A percentile compares a stretch with the other conserved stretches of the same genome.
phyloP scores from a whole-genome alignment of 805 yeast species.

The Wickerhamia fluorescens region DNA sequence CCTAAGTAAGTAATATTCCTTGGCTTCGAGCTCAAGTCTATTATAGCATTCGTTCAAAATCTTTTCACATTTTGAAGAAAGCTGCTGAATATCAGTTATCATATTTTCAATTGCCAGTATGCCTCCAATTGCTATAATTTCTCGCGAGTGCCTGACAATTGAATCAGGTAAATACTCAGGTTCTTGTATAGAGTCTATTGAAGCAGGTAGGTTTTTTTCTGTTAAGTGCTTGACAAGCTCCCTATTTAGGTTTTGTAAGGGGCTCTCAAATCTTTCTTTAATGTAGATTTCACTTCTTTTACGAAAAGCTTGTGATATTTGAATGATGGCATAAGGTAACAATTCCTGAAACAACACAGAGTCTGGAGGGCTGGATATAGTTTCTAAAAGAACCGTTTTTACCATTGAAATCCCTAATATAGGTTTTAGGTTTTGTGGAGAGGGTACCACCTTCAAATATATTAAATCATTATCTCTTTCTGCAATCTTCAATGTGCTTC shows the following conservation, averaged over 20 bases:
- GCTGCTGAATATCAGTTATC: slow-evolving; percentile 37
- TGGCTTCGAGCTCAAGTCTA: slow-evolving; percentile 41
- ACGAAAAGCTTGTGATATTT: slow-evolving; percentile 58
- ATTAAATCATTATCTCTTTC: slow-evolving; percentile 79
- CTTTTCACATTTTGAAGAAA: slow-evolving; percentile 34
- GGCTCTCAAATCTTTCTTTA: slow-evolving; percentile 35
- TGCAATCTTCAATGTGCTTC: slow-evolving; percentile 42
- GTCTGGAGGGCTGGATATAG: too few species aligned
- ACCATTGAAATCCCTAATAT: slow-evolving; percentile 52
- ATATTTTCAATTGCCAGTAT: slow-evolving; percentile 31
- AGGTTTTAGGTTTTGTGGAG: slow-evolving; percentile 22
- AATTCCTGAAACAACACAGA: slow-evolving; percentile 49
- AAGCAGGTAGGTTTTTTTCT: slow-evolving; percentile 50
- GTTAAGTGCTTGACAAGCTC: slow-evolving; percentile 38
- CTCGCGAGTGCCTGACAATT: slow-evolving; percentile 48
- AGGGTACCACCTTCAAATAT: slow-evolving; percentile 62
- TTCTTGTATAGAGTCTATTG: slow-evolving; percentile 52
- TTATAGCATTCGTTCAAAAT: slow-evolving; percentile 41
- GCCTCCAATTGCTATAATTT: slow-evolving; percentile 50
- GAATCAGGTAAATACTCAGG: slow-evolving; percentile 55
- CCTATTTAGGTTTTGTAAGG: slow-evolving; percentile 41
- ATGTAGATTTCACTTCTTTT: slow-evolving; percentile 58
- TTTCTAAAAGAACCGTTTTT: too few species aligned
- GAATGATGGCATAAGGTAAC: slow-evolving; percentile 60
- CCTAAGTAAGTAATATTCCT: slow-evolving; percentile 49